Percentiles rank a stretch among this genome's conserved stretches.
Evolutionary conservation across 331 rosid genomes (phyloP).

Genomic region (Acacia pycnantha): DNA sequence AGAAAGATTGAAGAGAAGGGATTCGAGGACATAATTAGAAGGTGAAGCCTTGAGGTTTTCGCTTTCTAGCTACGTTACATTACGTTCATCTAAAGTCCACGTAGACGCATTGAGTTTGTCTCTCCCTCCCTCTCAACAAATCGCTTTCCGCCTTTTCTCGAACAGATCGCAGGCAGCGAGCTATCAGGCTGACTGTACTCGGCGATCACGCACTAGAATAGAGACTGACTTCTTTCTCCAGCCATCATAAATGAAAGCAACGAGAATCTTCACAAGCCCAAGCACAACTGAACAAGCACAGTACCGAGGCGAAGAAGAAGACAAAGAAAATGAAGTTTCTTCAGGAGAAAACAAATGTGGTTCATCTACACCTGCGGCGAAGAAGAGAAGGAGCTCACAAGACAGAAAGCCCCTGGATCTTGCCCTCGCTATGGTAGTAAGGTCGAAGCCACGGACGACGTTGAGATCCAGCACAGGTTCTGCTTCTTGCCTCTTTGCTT

Average conservation of each 20-base stretch:
- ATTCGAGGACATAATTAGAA: too few species aligned
- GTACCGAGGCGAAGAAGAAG: neutral
- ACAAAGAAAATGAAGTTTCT: too few species aligned
- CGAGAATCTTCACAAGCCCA: neutral
- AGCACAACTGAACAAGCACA: neutral
- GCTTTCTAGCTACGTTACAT: neutral
- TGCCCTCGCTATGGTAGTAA: constrained; percentile 85
- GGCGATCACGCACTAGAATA: neutral
- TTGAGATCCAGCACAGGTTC: constrained; percentile 60
- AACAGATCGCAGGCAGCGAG: neutral
- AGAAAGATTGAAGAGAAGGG: too few species aligned
- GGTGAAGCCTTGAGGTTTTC: too few species aligned
- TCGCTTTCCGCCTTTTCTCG: neutral
- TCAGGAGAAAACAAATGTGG: constrained; percentile 68
- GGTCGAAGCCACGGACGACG: constrained; percentile 82
- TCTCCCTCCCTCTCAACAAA: neutral
- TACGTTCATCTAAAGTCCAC: neutral
- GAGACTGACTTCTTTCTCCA: too few species aligned
- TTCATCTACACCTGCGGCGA: constrained; percentile 53
- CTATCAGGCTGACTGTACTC: neutral
- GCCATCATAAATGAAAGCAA: neutral
- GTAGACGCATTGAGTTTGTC: neutral
- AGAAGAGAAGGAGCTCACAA: constrained; percentile 68
- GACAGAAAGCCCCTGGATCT: constrained; percentile 74
- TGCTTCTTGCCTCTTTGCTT: constrained; percentile 82